Evolutionary conservation across 257 asterid genomes (phyloP).

Genomic region (Lycium ferocissimum): DNA sequence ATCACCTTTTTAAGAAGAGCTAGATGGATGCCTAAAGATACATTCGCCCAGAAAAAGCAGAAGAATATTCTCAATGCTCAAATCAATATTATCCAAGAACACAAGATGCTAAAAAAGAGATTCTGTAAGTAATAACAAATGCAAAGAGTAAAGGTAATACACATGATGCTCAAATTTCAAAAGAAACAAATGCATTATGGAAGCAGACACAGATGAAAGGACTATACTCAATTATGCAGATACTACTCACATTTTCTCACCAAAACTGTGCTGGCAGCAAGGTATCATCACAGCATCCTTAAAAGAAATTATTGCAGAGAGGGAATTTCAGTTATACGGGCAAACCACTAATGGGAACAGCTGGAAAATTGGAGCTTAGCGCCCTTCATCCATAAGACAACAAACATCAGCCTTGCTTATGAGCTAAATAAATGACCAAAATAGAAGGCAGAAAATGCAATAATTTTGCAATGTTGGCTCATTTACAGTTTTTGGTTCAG

Average conservation of each 20-base stretch:
- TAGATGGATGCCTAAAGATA: too few relatives aligned
- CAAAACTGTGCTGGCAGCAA: conserved; percentile 96
- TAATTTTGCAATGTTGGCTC: conserved; percentile 56
- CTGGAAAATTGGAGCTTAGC: conserved; percentile 43
- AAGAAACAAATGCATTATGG: conserved; percentile 5
- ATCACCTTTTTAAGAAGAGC: too few relatives aligned
- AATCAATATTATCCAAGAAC: conserved; percentile 22
- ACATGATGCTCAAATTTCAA: not conserved
- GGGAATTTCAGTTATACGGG: conserved; percentile 76
- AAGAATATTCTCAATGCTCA: conserved; percentile 25
- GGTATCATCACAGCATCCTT: conserved; percentile 97
- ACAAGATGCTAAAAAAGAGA: conserved; percentile 18
- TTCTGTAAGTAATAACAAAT: not conserved
- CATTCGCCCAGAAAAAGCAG: not conserved
- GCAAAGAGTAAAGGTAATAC: not conserved
- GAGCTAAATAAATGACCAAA: not conserved
- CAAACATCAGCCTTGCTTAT: conserved; percentile 41
- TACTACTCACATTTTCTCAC: conserved; percentile 74
- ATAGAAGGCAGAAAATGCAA: conserved; percentile 22
- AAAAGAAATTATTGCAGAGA: conserved; percentile 69
- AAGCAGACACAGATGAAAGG: not conserved
- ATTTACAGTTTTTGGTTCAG: conserved; percentile 29
- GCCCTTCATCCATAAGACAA: conserved; percentile 41
- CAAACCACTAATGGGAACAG: conserved; percentile 46
- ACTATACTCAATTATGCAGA: not conserved